These are phyloP conservation scores for Perilla frutescens DNA, from an alignment of 257 asterid species.

Conservation along the genomic window DNA sequence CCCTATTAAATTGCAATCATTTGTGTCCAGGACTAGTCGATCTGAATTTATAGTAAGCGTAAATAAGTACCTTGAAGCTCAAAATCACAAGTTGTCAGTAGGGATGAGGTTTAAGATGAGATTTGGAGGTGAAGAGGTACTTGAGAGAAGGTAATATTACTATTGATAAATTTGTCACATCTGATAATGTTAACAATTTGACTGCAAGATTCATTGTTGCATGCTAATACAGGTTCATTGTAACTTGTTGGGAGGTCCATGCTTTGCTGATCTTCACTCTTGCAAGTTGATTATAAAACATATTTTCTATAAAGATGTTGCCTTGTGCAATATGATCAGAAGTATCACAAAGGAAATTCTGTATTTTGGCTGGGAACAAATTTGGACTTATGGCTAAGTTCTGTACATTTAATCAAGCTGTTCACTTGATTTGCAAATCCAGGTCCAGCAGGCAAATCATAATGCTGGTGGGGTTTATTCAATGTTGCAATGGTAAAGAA, in stretches of 20 bases:
- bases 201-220: too few relatives aligned
- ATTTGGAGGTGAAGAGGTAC: constrained; percentile 98
- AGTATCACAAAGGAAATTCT: neutral
- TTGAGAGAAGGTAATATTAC: constrained; percentile 84
- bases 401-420: neutral
- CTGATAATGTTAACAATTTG: too few relatives aligned
- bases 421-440: constrained; percentile 37
- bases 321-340: neutral
- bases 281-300: too few relatives aligned
- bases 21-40: constrained; percentile 37
- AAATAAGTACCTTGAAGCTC: too few relatives aligned
- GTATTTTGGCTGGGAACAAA: neutral
- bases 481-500: too few relatives aligned
- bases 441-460: constrained; percentile 60
- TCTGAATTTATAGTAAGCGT: too few relatives aligned
- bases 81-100: constrained; percentile 78
- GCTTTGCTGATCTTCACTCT: constrained; percentile 18
- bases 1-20: constrained; percentile 28
- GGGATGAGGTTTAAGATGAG: constrained; percentile 99
- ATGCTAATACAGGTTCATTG: too few relatives aligned
- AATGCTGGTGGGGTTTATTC: neutral
- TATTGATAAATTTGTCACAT: too few relatives aligned
- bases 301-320: neutral
- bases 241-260: constrained; percentile 16
- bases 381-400: constrained; percentile 3